Conservation (phyloP, 805 yeast species). For the Hanseniaspora jakobsenii region DNA sequence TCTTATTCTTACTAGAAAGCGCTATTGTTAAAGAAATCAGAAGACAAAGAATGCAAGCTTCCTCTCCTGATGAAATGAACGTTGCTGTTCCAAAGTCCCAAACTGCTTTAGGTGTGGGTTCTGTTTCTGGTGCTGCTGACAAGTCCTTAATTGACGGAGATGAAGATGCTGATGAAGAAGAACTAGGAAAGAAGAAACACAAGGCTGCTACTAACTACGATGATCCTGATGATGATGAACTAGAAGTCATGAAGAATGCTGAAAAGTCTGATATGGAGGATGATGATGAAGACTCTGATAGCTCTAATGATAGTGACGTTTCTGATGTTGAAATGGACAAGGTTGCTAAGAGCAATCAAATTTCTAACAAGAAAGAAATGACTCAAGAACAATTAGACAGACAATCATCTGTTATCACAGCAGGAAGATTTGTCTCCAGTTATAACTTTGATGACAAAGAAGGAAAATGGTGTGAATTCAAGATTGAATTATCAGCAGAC, state of each 20-base stretch:
- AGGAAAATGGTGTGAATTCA: conserved; percentile 91
- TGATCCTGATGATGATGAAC: conserved; percentile 89
- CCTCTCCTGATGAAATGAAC: conserved; percentile 49
- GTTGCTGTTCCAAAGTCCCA: conserved; percentile 53
- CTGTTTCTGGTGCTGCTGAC: conserved; percentile 27
- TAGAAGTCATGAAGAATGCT: conserved; percentile 76
- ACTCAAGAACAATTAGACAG: conserved; percentile 65
- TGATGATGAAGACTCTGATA: conserved; percentile 33
- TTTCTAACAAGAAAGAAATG: conserved; percentile 28
- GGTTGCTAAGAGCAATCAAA: conserved; percentile 24
- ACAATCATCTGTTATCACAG: conserved; percentile 65
- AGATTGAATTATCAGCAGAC: conserved; percentile 67
- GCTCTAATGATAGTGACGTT: conserved; percentile 31
- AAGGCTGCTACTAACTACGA: conserved; percentile 88
- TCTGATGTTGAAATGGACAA: conserved; percentile 32
- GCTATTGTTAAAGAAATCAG: conserved; percentile 69
- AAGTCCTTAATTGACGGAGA: conserved; percentile 40
- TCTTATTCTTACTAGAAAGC: conserved; percentile 58
- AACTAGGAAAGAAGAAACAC: conserved; percentile 45
- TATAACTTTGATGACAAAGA: conserved; percentile 80
- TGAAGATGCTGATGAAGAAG: conserved; percentile 53
- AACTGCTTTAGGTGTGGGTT: conserved; percentile 33
- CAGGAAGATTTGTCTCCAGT: conserved; percentile 60
- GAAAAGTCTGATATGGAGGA: conserved; percentile 68
- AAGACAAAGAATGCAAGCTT: conserved; percentile 55